Evolutionary conservation across 371 early-diverging fungal species (phyloP), one percentile per base, ranked within the genome.

Genomic region (Choanephora cucurbitarum): DNA sequence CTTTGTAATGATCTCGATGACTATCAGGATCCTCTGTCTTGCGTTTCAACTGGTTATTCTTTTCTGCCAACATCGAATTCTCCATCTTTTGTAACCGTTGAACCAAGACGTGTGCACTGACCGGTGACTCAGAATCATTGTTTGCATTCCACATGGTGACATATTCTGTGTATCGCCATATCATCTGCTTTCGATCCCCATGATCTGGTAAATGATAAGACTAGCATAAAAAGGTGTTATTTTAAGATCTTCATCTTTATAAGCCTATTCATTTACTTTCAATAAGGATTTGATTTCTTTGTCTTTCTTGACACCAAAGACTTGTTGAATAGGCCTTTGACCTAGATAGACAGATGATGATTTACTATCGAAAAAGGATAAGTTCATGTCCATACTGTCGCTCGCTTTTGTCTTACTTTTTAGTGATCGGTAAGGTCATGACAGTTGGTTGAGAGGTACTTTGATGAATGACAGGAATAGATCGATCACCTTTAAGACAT

Each of bases 131-230:
- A 14, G 66, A 65, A n/a, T 69, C 69, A 18, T 41, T 32, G 32
- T 69, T 69, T 0, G 66, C 62, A 43, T 61, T 58, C 32, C 62
- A 69, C 3, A 69, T 17, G 3, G 44, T 58, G 1, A 61, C 10
- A 34, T 65, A 69, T 17, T 65, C 66, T 31, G 62, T 64, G 11
- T 69, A 65, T 18, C 69, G 19, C 66, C 59, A 61, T 3, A 69
- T 53, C 18, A 48, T 57, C 13, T 23, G 23, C 2, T 34, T 15
- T 52, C 55, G 61, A 41, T 65, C 66, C 0, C 69, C 69, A 28
- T 56, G 37, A 15, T 64, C 62, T n/a, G 65, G 57, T 17, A 69
- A 42, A 15, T 59, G 55, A 1, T 59, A 34, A 2, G 55, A 55
- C 59, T 56, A 39, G 14, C 11, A 11, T 6, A 11, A n/a, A 43